Evolutionary conservation across 768 basidiomycete genomes (phyloP), one percentile per base, ranked within the genome.

Genomic region (Lactarius pseudohatsudake): DNA sequence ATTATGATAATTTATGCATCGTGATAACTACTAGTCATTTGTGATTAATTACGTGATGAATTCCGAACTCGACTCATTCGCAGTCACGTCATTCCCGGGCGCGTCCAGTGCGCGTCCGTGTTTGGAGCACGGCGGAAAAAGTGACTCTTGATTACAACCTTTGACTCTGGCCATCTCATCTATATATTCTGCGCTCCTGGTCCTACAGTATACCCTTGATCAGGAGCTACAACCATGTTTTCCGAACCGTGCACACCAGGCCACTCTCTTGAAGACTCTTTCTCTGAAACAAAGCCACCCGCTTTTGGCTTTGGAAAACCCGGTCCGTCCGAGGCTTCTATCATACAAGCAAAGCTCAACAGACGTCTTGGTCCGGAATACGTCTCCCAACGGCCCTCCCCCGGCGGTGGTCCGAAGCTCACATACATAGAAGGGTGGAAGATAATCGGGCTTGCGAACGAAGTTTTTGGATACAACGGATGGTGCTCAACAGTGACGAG

Each of bases 401-500:
- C 92, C 2, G 90, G 89, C 20, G 91, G 90, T 50, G 92, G 91
- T 4, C 84, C 85, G 18, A 97, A 96, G 76, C 79, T 99, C 56
- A 95, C 90, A 18, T 98, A 99, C 74, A 90, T 91, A 1, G 96
- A 98, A 75, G 97, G 96, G 0, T 98, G 96, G 96, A 96, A 94
- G 78, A 89, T 95, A 43, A 97, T 99, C 76, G 96, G 96, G 73
- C 83, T 99, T 28, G 97, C 96, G 2, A 99, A 99, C 75, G 96
- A 99, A 70, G 91, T 98, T 53, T 98, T 99, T 77, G 96, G 96
- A 1, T 98, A 94, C 81, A 94, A 98, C 69, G 97, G 96, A 30
- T 96, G 94, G 96, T 91, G 89, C 67, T 91, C 92, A 1, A 89
- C 76, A 57, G 81, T 96, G 57, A 84, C 91, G 67, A 91, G 74